Percentiles rank a stretch among this genome's conserved stretches.
These are phyloP conservation scores for Xylariaceae sp. DNA, from an alignment of 2,329 filamentous ascomycete species.

Conservation along the genomic window DNA sequence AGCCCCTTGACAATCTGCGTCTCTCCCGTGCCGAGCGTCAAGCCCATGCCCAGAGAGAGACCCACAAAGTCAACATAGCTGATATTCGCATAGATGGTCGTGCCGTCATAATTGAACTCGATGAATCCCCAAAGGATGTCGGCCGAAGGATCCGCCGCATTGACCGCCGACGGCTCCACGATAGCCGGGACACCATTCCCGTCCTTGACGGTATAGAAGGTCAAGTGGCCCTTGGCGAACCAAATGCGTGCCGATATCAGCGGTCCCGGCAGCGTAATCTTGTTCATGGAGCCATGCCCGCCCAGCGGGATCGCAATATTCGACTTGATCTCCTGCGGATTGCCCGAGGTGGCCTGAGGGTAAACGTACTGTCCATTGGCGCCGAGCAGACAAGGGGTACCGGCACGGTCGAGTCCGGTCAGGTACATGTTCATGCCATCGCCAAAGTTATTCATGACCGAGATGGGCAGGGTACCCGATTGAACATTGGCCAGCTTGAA, in stretches of 20 bases:
- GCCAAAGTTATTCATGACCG: slow-evolving; percentile 15
- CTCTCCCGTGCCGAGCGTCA: slow-evolving; percentile 35
- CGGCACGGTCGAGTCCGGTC: slow-evolving; percentile 7
- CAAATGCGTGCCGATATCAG: slow-evolving; percentile 38
- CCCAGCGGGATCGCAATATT: slow-evolving; percentile 36
- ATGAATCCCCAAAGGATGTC: slow-evolving; percentile 46
- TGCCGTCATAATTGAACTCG: slow-evolving; percentile 39
- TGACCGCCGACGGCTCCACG: slow-evolving; percentile 45
- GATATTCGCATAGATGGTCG: slow-evolving; percentile 43
- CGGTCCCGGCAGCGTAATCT: slow-evolving; percentile 36
- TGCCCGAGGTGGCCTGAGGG: slow-evolving; percentile 9
- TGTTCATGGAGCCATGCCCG: slow-evolving; percentile 32
- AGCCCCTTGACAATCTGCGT: slow-evolving; percentile 40
- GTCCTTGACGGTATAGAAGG: slow-evolving; percentile 35
- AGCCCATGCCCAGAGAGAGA: slow-evolving; percentile 44
- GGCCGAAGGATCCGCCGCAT: slow-evolving; percentile 39
- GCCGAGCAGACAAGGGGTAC: slow-evolving; percentile 9
- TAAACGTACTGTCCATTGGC: slow-evolving; percentile 15
- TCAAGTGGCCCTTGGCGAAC: slow-evolving; percentile 36
- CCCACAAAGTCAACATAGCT: slow-evolving; percentile 49
- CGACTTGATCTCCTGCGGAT: slow-evolving; percentile 14
- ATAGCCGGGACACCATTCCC: slow-evolving; percentile 32
- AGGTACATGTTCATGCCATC: slow-evolving; percentile 16
- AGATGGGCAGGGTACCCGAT: slow-evolving; percentile 10
- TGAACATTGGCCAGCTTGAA: neutral